phyloP scores from a whole-genome alignment of 2,329 filamentous ascomycete genomes.

The Cadophora luteo-olivacea region DNA sequence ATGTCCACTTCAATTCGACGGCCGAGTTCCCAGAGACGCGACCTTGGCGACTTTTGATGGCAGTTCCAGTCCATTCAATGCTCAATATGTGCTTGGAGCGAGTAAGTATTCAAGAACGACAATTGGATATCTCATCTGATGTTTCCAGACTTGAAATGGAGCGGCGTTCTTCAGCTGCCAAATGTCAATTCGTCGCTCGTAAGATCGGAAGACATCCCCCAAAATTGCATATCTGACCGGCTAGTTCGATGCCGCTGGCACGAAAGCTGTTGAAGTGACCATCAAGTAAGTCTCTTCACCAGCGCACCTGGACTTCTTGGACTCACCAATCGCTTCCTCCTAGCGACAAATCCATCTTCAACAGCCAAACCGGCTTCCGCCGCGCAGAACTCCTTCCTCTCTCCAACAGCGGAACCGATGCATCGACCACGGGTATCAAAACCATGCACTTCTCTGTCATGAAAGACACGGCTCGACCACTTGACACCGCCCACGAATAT shows the following conservation, averaged over 20 bases:
- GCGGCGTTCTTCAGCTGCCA: slow-evolving; percentile 57
- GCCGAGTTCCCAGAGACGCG: slow-evolving; percentile 50
- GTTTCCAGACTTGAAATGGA: slow-evolving; percentile 54
- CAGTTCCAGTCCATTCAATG: slow-evolving; percentile 54
- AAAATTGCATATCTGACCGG: background rate
- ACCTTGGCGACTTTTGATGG: slow-evolving; percentile 50
- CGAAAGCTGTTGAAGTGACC: slow-evolving; percentile 33
- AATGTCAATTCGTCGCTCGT: slow-evolving; percentile 49
- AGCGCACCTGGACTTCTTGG: too few relatives aligned
- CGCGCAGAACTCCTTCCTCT: slow-evolving; percentile 62
- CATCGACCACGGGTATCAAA: slow-evolving; percentile 60
- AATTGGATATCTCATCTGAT: background rate
- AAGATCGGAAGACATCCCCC: slow-evolving; percentile 24
- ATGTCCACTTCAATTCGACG: slow-evolving; percentile 54
- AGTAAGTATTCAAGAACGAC: slow-evolving; percentile 1
- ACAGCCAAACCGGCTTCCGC: slow-evolving; percentile 64
- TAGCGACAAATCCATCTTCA: slow-evolving; percentile 65
- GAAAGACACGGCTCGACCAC: slow-evolving; percentile 55
- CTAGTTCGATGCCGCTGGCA: slow-evolving; percentile 33
- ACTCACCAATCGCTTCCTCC: too few relatives aligned
- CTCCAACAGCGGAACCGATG: slow-evolving; percentile 57
- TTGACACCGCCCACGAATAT: slow-evolving; percentile 69
- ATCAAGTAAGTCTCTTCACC: slow-evolving; percentile 22
- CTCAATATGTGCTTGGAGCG: slow-evolving; percentile 57
- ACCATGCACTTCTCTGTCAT: slow-evolving; percentile 67